A percentile compares a stretch with the other conserved stretches of the same genome.
phyloP scores from a whole-genome alignment of 257 asterid genomes.

The Dorcoceras hygrometricum region DNA sequence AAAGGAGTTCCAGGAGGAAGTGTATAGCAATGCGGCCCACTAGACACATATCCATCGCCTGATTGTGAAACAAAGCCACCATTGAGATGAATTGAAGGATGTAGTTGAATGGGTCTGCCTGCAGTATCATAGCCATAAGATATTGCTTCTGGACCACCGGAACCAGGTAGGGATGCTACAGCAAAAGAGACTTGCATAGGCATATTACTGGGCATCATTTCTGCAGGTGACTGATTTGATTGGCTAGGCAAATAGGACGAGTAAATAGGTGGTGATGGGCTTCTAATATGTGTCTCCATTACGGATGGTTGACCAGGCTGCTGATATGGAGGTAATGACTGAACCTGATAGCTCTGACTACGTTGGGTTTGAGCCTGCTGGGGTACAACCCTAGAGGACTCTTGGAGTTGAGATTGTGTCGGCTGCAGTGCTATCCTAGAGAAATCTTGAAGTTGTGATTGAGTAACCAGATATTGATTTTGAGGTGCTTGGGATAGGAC shows the following conservation, averaged over 20 bases:
- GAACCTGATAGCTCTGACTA: conserved; percentile 54
- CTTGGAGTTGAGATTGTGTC: conserved; percentile 39
- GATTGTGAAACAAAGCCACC: conserved; percentile 49
- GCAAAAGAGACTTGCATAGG: conserved; percentile 62
- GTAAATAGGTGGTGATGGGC: conserved; percentile 61
- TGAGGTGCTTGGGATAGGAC: conserved; percentile 48
- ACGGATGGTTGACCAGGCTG: conserved; percentile 51
- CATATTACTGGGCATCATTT: conserved; percentile 59
- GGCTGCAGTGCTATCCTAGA: conserved; percentile 54
- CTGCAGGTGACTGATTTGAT: conserved; percentile 57
- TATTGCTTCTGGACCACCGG: conserved; percentile 49
- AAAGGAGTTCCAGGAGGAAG: conserved; percentile 62
- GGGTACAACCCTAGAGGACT: conserved; percentile 24
- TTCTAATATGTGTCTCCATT: conserved; percentile 63
- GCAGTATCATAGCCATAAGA: conserved; percentile 57
- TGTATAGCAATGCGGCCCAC: conserved; percentile 55
- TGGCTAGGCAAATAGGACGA: conserved; percentile 55
- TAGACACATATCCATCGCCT: conserved; percentile 58
- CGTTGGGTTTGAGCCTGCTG: conserved; percentile 61
- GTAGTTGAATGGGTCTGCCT: conserved; percentile 64
- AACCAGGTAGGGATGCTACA: conserved; percentile 47
- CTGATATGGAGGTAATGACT: conserved; percentile 53
- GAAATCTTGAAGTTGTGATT: conserved; percentile 58
- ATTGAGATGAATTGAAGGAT: conserved; percentile 48
- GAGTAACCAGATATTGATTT: conserved; percentile 52